Percentiles rank a stretch among this genome's conserved stretches.
Evolutionary conservation across 805 yeast species (phyloP).

Genomic region (Lipomyces chichibuensis): DNA sequence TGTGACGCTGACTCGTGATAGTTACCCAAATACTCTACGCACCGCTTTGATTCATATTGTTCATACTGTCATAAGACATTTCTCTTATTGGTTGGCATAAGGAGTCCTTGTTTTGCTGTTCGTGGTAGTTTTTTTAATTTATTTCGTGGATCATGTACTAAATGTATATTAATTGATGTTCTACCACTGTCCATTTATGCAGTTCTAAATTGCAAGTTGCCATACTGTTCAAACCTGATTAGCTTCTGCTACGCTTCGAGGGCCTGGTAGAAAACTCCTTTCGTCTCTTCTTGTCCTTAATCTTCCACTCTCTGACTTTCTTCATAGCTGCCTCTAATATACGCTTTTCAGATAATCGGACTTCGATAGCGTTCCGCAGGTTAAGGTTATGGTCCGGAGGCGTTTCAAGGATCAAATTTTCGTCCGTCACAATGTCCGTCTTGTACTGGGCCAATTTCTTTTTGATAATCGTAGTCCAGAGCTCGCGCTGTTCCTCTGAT

Average conservation of each 20-base stretch:
- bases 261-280: constrained; percentile 16
- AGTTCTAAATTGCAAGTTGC: neutral
- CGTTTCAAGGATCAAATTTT: constrained; percentile 27
- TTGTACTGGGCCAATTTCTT: constrained; percentile 21
- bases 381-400: constrained; percentile 6
- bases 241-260: constrained; percentile 13
- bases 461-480: constrained; percentile 24
- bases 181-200: neutral
- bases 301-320: constrained; percentile 25
- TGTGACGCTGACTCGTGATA: neutral
- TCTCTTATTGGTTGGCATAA: neutral
- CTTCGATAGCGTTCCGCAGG: constrained; percentile 31
- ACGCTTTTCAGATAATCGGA: constrained; percentile 32
- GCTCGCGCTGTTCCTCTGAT: constrained; percentile 29
- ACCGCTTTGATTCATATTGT: constrained; percentile 48
- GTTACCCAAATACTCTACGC: constrained; percentile 78
- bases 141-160: neutral
- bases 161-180: neutral
- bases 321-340: constrained; percentile 19
- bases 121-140: neutral
- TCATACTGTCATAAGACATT: neutral
- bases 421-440: constrained; percentile 32
- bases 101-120: constrained; percentile 1
- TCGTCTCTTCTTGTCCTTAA: constrained; percentile 6
- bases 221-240: neutral